These are phyloP conservation scores for Fusarium nematophilum DNA, from an alignment of 2,329 filamentous ascomycete genomes.

Conservation along the genomic window DNA sequence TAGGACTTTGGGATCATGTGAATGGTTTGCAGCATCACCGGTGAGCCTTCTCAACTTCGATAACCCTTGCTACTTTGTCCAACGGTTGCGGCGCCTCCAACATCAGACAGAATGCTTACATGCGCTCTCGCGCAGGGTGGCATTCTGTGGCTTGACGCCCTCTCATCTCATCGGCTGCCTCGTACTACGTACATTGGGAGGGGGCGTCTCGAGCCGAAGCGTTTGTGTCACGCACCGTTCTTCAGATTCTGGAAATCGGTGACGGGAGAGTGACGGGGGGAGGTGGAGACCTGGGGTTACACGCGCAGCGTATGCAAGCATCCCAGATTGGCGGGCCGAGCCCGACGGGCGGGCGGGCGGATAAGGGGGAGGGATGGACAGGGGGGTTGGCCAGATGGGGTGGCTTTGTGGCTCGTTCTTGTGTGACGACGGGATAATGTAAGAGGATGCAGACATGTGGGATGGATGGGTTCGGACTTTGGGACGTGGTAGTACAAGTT, in stretches of 20 bases:
- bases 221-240: slow-evolving; percentile 29
- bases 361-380: slow-evolving; percentile 19
- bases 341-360: too few relatives aligned
- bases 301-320: too few relatives aligned
- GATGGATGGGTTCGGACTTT: too few relatives aligned
- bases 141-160: slow-evolving; percentile 26
- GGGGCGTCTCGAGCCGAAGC: slow-evolving; percentile 10
- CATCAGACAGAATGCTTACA: too few relatives aligned
- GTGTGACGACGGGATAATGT: slow-evolving; percentile 25
- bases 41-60: slow-evolving; percentile 20
- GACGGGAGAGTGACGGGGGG: slow-evolving; percentile 22
- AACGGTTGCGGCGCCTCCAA: slow-evolving; percentile 22
- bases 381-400: not conserved
- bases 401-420: not conserved
- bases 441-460: too few relatives aligned
- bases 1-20: slow-evolving; percentile 24
- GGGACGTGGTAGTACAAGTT: slow-evolving; percentile 28
- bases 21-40: slow-evolving; percentile 16
- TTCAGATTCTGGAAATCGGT: slow-evolving; percentile 22
- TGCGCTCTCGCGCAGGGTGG: slow-evolving; percentile 23
- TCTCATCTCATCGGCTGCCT: slow-evolving; percentile 17
- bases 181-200: too few relatives aligned
- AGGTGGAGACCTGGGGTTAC: too few relatives aligned
- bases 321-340: slow-evolving; percentile 29
- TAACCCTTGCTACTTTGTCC: slow-evolving; percentile 13